Base-by-base conservation (phyloP, 768 basidiomycete genomes). In the Suillus sp. region DNA sequence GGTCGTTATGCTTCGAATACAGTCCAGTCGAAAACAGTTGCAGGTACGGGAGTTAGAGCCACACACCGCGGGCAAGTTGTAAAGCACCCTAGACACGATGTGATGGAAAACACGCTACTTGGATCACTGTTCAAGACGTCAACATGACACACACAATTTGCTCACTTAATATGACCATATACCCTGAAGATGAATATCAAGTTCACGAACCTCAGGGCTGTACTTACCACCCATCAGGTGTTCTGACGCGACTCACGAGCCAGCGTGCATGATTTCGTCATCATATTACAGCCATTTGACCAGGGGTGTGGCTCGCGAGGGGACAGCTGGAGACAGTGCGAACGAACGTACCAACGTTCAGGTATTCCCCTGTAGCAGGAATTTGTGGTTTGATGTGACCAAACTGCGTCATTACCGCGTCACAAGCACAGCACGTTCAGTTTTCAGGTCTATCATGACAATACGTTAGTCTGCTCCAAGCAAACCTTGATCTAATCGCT, bases 401-500 rank as follows among this genome's bases (percentile, higher is more conserved):
- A 25, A 32, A 56, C 32, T 2, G 14, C 18, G 42, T 45, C 59
- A 60, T 18, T 10, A n/a, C 38, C 16, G 32, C 45, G 48, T 56
- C 60, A 61, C 32, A 22, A 56, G 25, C 27, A 62, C 67, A 71
- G 67, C 51, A 67, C 60, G 59, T 72, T 67, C 59, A 72, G 42
- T 62, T 63, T 62, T 48, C 25, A 71, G 66, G 68, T 75, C 74
- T 67, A 73, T 71, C 75, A 79, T 76, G 67, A 78, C 76, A 59
- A 74, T 69, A 64, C 72, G 72, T 68, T 73, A 74, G 66, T 74
- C 69, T 16, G 70, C 70, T 34, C 70, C 63, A 61, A 76, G 73
- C 9, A 69, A 70, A 65, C 67, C 64, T 60, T 74, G 69, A 67
- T 76, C 73, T 66, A 78, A 72, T 65, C 76, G 70, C 68, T 72